phyloP scores from a whole-genome alignment of 73 alveolate genomes.

The Effrenium voratum region DNA sequence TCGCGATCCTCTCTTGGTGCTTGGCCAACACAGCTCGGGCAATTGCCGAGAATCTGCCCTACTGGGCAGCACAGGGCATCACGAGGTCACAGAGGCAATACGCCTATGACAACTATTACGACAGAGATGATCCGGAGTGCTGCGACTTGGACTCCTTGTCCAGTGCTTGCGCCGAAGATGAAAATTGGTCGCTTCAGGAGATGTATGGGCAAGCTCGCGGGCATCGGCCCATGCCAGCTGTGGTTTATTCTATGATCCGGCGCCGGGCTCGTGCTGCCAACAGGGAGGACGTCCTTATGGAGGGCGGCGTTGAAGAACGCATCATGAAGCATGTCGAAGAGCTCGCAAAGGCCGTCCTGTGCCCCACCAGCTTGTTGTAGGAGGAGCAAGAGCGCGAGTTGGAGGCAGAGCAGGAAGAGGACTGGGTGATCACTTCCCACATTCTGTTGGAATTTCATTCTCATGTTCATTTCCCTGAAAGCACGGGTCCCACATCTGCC shows the following conservation, averaged over 20 bases:
- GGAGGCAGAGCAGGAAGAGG: conserved; percentile 12
- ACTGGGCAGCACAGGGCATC: conserved; percentile 41
- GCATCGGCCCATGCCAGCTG: neutral
- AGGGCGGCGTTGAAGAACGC: neutral
- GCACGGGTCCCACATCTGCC: neutral
- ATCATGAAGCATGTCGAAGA: neutral
- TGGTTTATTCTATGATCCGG: neutral
- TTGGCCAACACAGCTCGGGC: conserved; percentile 31
- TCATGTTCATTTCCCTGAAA: neutral
- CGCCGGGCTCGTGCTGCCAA: neutral
- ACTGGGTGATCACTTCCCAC: neutral
- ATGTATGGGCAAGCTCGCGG: conserved; percentile 42
- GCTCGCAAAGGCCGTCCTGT: neutral
- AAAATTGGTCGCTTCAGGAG: neutral
- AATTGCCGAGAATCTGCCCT: conserved; percentile 25
- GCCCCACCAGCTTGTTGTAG: neutral
- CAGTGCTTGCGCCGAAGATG: neutral
- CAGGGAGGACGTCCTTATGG: neutral
- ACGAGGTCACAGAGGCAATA: neutral
- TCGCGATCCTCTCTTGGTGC: conserved; percentile 15
- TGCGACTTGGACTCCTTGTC: neutral
- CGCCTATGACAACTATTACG: neutral
- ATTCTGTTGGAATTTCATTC: neutral
- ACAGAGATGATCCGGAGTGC: neutral
- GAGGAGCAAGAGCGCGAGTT: conserved; percentile 47